phyloP scores from a whole-genome alignment of 768 basidiomycete species.

The Sporobolomyces pararoseus region DNA sequence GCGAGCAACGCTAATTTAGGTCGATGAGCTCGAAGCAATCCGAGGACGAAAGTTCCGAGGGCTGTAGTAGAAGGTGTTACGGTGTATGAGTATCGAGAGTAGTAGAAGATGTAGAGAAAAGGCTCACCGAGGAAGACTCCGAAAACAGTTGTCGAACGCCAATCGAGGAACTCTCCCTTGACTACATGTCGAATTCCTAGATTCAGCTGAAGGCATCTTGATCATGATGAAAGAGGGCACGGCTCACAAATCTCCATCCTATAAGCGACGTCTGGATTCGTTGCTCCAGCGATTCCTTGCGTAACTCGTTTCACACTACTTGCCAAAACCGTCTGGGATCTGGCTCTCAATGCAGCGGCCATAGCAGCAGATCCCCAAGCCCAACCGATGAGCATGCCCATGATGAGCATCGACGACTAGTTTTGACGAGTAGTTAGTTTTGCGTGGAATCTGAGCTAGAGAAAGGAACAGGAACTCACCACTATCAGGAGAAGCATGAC shows the following conservation, averaged over 20 bases:
- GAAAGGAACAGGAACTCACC: background rate
- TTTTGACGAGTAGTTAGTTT: no score
- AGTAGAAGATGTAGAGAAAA: background rate
- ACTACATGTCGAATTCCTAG: conserved; percentile 49
- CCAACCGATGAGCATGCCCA: conserved; percentile 54
- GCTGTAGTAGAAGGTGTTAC: background rate
- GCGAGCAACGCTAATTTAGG: conserved; percentile 55
- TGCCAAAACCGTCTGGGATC: conserved; percentile 45
- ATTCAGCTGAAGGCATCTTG: background rate
- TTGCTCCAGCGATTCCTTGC: conserved; percentile 31
- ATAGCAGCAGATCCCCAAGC: conserved; percentile 59
- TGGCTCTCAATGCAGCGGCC: conserved; percentile 54
- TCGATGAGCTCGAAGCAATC: conserved; percentile 54
- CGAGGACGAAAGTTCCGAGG: conserved; percentile 54
- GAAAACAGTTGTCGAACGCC: conserved; percentile 54
- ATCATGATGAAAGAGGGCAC: background rate
- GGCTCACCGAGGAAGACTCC: conserved; percentile 55
- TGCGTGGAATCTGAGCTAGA: no score
- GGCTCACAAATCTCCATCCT: conserved; percentile 46
- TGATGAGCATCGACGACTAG: conserved; percentile 8
- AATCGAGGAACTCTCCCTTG: conserved; percentile 56
- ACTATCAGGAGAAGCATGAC: background rate
- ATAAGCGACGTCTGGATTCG: conserved; percentile 49
- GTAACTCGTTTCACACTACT: conserved; percentile 40
- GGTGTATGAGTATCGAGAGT: background rate